Percentiles rank a stretch among this genome's conserved stretches.
Conservation (phyloP, 2,329 filamentous ascomycete species). For the Alternaria metachromatica region DNA sequence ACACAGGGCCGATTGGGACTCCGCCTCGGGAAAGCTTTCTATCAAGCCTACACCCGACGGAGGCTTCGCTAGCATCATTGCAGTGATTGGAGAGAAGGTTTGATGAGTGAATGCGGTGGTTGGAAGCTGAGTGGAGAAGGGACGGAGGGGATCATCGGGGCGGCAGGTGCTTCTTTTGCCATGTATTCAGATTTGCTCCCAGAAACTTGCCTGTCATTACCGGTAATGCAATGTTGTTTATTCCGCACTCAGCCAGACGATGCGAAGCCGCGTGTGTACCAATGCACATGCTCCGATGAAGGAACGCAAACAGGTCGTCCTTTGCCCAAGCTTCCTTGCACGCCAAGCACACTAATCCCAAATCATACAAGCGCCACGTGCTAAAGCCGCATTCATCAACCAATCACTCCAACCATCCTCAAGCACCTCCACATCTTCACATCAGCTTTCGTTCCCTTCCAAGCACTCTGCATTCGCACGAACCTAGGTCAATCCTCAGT, state of each 20-base stretch:
- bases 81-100: background rate
- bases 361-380: background rate
- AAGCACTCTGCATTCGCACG: background rate
- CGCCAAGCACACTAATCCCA: constrained; percentile 1
- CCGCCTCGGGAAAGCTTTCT: background rate
- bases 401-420: constrained; percentile 1
- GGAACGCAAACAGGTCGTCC: background rate
- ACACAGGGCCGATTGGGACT: background rate
- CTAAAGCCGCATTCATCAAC: background rate
- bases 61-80: background rate
- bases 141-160: too few species aligned
- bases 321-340: background rate
- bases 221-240: too few species aligned
- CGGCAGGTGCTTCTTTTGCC: background rate
- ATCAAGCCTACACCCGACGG: background rate
- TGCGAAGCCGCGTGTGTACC: too few species aligned
- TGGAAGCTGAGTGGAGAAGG: too few species aligned
- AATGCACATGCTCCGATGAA: background rate
- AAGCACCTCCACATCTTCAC: background rate
- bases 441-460: background rate
- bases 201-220: too few species aligned
- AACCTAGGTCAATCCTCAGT: too few species aligned
- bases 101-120: background rate
- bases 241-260: too few species aligned
- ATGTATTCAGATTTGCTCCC: background rate